Conservation (phyloP, 2,329 filamentous ascomycete genomes). For the Talaromyces sp. region DNA sequence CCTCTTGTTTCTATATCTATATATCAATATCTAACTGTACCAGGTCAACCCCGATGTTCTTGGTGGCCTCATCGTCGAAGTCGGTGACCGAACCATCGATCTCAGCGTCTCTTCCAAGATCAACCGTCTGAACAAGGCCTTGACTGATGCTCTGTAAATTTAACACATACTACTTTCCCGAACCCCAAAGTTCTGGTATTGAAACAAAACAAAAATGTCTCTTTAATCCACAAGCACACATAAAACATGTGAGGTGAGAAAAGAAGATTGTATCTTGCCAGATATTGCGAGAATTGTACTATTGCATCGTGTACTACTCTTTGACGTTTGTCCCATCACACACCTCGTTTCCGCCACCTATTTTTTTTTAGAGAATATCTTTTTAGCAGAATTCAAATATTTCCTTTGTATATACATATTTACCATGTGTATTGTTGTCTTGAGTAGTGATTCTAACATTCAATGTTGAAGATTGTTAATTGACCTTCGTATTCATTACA, state of each 20-base stretch:
- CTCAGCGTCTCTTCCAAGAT: constrained; percentile 75
- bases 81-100: constrained; percentile 18
- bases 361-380: background rate
- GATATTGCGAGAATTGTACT: background rate
- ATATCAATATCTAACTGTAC: constrained; percentile 4
- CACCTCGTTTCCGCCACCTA: background rate
- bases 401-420: background rate
- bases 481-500: too few relatives aligned
- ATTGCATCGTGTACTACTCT: background rate
- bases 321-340: background rate
- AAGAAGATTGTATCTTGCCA: background rate
- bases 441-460: too few relatives aligned
- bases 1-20: too few relatives aligned
- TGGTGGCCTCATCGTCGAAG: constrained; percentile 75
- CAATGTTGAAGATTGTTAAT: too few relatives aligned
- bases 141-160: constrained; percentile 90
- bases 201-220: background rate
- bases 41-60: constrained; percentile 92
- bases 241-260: background rate
- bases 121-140: constrained; percentile 98
- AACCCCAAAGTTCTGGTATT: background rate
- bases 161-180: background rate
- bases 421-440: background rate
- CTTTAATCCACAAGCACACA: background rate
- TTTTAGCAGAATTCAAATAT: background rate